These are phyloP conservation scores for Linderniella brevidens DNA, from an alignment of 257 asterid species.

Conservation along the genomic window DNA sequence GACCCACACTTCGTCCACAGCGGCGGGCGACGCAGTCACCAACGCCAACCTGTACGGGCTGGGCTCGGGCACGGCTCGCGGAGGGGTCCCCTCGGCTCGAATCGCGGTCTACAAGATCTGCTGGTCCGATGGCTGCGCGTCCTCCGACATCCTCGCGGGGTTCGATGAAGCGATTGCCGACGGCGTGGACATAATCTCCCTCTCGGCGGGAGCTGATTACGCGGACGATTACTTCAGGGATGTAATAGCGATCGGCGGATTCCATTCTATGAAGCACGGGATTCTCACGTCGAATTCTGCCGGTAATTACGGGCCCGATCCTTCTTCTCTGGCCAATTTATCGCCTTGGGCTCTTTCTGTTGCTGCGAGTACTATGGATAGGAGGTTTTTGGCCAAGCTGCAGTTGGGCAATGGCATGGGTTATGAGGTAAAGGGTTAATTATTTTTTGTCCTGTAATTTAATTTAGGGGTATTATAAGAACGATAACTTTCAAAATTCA, in stretches of 20 bases:
- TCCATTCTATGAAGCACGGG: constrained; percentile 39
- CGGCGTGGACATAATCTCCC: constrained; percentile 56
- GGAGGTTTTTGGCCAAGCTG: constrained; percentile 28
- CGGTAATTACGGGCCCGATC: constrained; percentile 39
- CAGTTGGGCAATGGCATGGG: constrained; percentile 31
- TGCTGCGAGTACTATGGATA: constrained; percentile 41
- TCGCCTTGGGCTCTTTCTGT: constrained; percentile 65
- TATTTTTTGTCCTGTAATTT: too few species aligned
- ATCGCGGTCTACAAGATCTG: constrained; percentile 65
- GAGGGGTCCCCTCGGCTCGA: constrained; percentile 62
- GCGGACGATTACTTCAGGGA: constrained; percentile 20
- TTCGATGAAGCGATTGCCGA: constrained; percentile 63
- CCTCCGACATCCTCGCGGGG: constrained; percentile 41
- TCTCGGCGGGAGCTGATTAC: constrained; percentile 37
- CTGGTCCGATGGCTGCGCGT: constrained; percentile 27
- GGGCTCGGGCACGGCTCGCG: constrained; percentile 53
- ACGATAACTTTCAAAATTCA: too few species aligned
- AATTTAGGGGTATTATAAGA: too few species aligned
- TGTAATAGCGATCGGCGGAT: constrained; percentile 46
- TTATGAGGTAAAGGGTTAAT: too few species aligned
- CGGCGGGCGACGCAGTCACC: constrained; percentile 31
- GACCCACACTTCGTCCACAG: constrained; percentile 82
- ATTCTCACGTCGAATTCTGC: constrained; percentile 39
- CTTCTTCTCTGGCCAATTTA: constrained; percentile 22
- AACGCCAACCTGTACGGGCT: constrained; percentile 33